Evolutionary conservation across 805 yeast species (phyloP), one percentile per base, ranked within the genome.

Genomic region (Scheffersomyces spartinae): DNA sequence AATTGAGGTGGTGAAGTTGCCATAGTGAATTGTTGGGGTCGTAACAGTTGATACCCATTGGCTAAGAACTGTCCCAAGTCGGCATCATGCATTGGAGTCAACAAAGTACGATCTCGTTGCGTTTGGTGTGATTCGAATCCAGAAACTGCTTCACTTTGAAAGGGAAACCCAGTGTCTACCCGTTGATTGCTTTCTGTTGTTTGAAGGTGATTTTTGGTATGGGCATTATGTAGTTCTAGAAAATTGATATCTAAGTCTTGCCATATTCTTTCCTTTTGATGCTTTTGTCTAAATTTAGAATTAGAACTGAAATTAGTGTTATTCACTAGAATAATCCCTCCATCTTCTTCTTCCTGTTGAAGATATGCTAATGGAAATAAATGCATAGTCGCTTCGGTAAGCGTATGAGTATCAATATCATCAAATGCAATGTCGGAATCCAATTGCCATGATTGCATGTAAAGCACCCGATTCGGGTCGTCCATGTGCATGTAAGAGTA

Each of bases 391-490:
- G 56, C 57, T 16, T 60, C 64, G 16, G 53, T 32, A 11, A 60
- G 40, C 7, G 47, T 33, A 10, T 45, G 47, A 13, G 65, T 58
- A 28, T 60, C 65, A 11, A 60, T 56, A 22, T 55, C 64, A 28
- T 60, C 61, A 28, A 43, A 59, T 2, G 63, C 55, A 15, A 60
- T 47, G n/a, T n/a, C n/a, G 2, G 54, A 47, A 12, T 55, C 61
- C 23, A 56, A 57, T 8, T 37, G 37, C 67, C 67, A 60, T 17
- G 47, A 46, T 29, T 60, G 65, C 48, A 56, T 54, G 29, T 50
- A 55, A 2, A 55, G 32, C 18, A 58, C 61, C 33, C 53, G 61
- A 37, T 56, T 55, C 24, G 52, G 45, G 36, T 58, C 47, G 24
- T 43, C 51, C 24, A 58, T 47, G 32, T 60, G 66, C 6, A 54